A percentile compares a stretch with the other conserved stretches of the same genome.
These are phyloP conservation scores for Phellinidium pouzarii DNA, from an alignment of 1,284 basidiomycete genomes.

Conservation along the genomic window DNA sequence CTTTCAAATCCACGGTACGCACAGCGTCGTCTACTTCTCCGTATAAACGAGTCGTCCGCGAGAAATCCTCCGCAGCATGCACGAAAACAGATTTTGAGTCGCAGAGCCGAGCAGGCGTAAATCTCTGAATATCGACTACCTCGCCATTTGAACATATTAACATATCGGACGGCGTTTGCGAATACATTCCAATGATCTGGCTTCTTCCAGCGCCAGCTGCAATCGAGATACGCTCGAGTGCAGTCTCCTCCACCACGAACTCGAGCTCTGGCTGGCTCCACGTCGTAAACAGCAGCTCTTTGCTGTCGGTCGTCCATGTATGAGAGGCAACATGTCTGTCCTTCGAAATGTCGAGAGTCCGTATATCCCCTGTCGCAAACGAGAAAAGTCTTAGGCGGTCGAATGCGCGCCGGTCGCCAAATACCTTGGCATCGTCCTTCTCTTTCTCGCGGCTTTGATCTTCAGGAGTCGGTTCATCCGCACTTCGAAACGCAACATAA, in stretches of 20 bases:
- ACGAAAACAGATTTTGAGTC: conserved; percentile 14
- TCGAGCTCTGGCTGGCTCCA: conserved; percentile 5
- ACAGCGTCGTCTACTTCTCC: conserved; percentile 18
- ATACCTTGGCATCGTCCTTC: conserved; percentile 21
- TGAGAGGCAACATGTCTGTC: conserved; percentile 12
- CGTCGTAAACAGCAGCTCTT: conserved; percentile 8
- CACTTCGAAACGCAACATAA: conserved; percentile 21
- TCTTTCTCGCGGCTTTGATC: conserved; percentile 19
- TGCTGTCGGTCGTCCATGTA: conserved; percentile 20
- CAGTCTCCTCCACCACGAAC: conserved; percentile 2
- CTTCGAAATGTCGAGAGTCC: conserved; percentile 13
- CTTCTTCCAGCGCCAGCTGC: not conserved
- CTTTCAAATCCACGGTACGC: conserved; percentile 11
- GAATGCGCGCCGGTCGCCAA: conserved; percentile 16
- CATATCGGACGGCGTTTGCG: not conserved
- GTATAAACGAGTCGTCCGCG: conserved; percentile 7
- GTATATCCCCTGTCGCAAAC: conserved; percentile 14
- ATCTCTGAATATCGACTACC: conserved; percentile 12
- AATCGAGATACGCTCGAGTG: conserved; percentile 7
- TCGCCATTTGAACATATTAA: not conserved
- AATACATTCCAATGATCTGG: not conserved
- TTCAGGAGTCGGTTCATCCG: conserved; percentile 18
- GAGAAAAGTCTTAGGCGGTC: conserved; percentile 15
- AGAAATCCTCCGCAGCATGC: not conserved
- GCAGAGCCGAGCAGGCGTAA: conserved; percentile 7